phyloP scores from a whole-genome alignment of 164 flowering plant genomes.

The Chimonanthus praecox region DNA sequence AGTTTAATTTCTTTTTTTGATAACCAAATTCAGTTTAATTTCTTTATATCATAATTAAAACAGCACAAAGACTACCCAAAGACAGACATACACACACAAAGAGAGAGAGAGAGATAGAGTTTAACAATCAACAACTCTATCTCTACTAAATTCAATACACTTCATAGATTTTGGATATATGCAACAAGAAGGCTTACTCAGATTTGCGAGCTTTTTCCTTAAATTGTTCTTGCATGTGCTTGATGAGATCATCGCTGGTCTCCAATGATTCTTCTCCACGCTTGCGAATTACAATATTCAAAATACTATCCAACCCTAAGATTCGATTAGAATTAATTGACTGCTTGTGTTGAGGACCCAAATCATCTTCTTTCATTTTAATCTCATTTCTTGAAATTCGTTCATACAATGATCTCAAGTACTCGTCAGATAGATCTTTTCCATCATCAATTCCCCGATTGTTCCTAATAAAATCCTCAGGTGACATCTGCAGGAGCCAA shows the following conservation, averaged over 20 bases:
- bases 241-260: slow-evolving; percentile 92
- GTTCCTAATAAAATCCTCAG: slow-evolving; percentile 94
- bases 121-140: not conserved
- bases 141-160: not conserved
- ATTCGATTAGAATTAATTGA: slow-evolving; percentile 69
- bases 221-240: slow-evolving; percentile 97
- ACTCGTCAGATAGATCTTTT: slow-evolving; percentile 93
- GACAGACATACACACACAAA: not conserved
- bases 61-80: not conserved
- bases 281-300: slow-evolving; percentile 90
- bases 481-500: slow-evolving; percentile 74
- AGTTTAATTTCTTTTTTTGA: not conserved
- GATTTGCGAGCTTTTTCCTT: slow-evolving; percentile 98
- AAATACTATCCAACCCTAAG: slow-evolving; percentile 82
- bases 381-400: slow-evolving; percentile 90
- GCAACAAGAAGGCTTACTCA: slow-evolving; percentile 58
- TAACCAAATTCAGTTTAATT: not conserved
- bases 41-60: not conserved
- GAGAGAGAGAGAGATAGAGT: not conserved
- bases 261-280: slow-evolving; percentile 79
- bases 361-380: slow-evolving; percentile 90
- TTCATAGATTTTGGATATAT: too few species aligned
- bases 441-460: slow-evolving; percentile 99
- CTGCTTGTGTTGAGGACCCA: slow-evolving; percentile 71
- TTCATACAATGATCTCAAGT: slow-evolving; percentile 82